Evolutionary conservation across 257 asterid genomes (phyloP).

Genomic region (Fraxinus excelsior): DNA sequence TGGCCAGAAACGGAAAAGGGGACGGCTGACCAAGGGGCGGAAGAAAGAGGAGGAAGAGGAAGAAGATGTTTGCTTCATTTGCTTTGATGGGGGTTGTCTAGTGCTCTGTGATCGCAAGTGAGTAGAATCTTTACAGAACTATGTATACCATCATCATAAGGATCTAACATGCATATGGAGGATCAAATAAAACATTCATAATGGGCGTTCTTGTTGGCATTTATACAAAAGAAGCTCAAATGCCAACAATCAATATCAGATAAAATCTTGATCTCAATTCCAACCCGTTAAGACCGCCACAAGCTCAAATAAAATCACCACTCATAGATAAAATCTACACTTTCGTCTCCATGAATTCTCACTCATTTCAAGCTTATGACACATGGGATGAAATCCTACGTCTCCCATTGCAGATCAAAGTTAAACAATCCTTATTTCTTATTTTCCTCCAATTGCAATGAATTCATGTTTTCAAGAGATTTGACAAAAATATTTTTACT

Average conservation of each 20-base stretch:
- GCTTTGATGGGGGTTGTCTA: slow-evolving; percentile 95
- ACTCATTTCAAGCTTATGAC: background rate
- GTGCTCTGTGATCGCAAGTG: slow-evolving; percentile 96
- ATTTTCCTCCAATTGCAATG: background rate
- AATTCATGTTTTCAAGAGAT: background rate
- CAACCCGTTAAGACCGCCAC: background rate
- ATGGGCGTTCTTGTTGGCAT: background rate
- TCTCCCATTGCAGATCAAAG: background rate
- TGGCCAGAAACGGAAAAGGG: slow-evolving; percentile 65
- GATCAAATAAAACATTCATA: background rate
- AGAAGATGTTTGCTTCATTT: slow-evolving; percentile 93
- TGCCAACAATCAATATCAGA: background rate
- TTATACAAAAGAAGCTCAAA: background rate
- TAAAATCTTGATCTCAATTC: too few relatives aligned
- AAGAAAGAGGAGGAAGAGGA: slow-evolving; percentile 40
- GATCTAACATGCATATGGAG: background rate
- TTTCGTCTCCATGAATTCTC: background rate
- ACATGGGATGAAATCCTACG: background rate
- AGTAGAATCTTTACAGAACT: slow-evolving; percentile 29
- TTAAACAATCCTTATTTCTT: background rate
- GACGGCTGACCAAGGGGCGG: slow-evolving; percentile 69
- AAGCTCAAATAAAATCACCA: background rate
- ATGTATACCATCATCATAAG: slow-evolving; percentile 6
- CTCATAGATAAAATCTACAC: background rate
- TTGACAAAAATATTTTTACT: too few relatives aligned